phyloP scores from a whole-genome alignment of 352 stramenopile genomes.

The Phytophthora kernoviae region DNA sequence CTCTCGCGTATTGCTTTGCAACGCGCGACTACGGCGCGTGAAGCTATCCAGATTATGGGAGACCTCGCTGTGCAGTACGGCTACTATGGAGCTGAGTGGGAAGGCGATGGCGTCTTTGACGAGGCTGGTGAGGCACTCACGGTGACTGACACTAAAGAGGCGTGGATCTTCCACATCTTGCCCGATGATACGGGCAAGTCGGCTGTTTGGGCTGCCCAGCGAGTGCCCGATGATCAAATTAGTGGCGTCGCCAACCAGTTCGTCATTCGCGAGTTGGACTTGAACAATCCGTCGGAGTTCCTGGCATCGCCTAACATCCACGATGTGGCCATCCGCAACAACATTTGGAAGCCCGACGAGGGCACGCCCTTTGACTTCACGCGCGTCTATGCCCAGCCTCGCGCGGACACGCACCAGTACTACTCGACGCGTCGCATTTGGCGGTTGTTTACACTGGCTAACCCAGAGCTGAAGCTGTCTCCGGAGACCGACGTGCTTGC shows the following conservation, averaged over 20 bases:
- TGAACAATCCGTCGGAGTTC: slow-evolving; percentile 81
- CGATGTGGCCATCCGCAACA: slow-evolving; percentile 84
- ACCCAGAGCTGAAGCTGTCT: slow-evolving; percentile 72
- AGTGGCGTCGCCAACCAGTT: slow-evolving; percentile 94
- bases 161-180: slow-evolving; percentile 96
- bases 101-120: slow-evolving; percentile 56
- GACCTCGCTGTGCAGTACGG: slow-evolving; percentile 92
- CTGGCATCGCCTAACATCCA: slow-evolving; percentile 90
- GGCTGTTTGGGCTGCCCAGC: slow-evolving; percentile 94
- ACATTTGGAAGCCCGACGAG: slow-evolving; percentile 69
- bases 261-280: slow-evolving; percentile 90
- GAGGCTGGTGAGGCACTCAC: slow-evolving; percentile 91
- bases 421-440: slow-evolving; percentile 92
- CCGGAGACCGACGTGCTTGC: slow-evolving; percentile 75
- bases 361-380: slow-evolving; percentile 90
- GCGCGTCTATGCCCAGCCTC: slow-evolving; percentile 77
- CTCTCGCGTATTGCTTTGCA: slow-evolving; percentile 91
- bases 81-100: slow-evolving; percentile 93
- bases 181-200: slow-evolving; percentile 92
- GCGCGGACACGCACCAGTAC: slow-evolving; percentile 58
- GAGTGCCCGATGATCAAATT: slow-evolving; percentile 87
- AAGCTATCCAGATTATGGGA: slow-evolving; percentile 92
- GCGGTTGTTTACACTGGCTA: slow-evolving; percentile 86
- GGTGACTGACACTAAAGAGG: slow-evolving; percentile 90
- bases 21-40: slow-evolving; percentile 74